Percentiles rank a stretch among this genome's conserved stretches.
Evolutionary conservation across 345 rosid species (phyloP).

Genomic region (Dipteronia sinensis): DNA sequence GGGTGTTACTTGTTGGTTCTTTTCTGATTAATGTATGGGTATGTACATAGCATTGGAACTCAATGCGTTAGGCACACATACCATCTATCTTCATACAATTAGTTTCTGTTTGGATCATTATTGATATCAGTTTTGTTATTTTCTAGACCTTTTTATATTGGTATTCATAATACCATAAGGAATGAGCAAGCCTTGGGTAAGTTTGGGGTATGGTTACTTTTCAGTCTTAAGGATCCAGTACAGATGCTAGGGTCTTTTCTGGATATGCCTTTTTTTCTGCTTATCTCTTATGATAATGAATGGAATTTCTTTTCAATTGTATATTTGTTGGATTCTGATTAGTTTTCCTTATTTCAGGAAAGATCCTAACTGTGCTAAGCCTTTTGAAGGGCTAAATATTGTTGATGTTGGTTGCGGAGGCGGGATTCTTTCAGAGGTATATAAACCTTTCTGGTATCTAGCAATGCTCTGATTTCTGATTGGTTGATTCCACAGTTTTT

Average conservation of each 20-base stretch:
- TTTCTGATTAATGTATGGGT: background rate
- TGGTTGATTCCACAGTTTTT: background rate
- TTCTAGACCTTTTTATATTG: background rate
- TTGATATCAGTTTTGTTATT: background rate
- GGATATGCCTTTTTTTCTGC: background rate
- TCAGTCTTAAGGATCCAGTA: background rate
- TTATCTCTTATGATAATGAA: background rate
- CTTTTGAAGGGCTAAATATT: constrained; percentile 79
- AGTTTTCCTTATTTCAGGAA: constrained; percentile 50
- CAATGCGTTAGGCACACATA: background rate
- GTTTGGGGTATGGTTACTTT: background rate
- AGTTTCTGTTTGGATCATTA: background rate
- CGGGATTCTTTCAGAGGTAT: constrained; percentile 94
- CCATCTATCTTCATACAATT: background rate
- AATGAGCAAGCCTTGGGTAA: background rate
- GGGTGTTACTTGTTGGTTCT: background rate
- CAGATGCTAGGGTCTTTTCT: background rate
- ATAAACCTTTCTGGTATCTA: background rate
- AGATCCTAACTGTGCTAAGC: constrained; percentile 69
- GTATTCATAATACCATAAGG: background rate
- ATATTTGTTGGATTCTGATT: constrained; percentile 5
- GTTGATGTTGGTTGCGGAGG: constrained; percentile 96
- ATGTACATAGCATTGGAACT: background rate
- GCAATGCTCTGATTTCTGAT: background rate
- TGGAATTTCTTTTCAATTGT: background rate